Evolutionary conservation across 371 early-diverging fungal species (phyloP), one percentile per base, ranked within the genome.

Genomic region (Chytridiales sp.): DNA sequence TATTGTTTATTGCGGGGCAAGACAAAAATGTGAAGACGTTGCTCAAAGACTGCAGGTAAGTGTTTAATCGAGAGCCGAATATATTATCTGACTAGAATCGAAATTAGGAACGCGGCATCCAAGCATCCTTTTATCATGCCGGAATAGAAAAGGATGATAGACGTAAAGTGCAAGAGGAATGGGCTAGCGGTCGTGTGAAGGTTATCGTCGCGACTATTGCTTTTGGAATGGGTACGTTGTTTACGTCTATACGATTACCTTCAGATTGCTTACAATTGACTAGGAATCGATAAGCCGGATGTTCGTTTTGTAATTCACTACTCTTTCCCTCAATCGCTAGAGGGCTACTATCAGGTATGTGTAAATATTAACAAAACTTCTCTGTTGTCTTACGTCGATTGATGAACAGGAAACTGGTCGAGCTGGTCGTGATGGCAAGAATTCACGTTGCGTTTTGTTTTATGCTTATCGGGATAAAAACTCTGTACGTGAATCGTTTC

Each of bases 161-260:
- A 15, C 64, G 70, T n/a, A 64, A 72, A 1, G 80, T 95, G 3
- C 99, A 99, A 74, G 67, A 78, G 21, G 85, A 84, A 13, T 99
- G 99, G 99, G 89, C 88, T 63, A 66, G 61, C 1, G 91, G 89
- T 29, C 62, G 71, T 21, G 68, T 93, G 2, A 80, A 91, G 43
- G 87, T 99, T 36, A 95, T 99, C 63, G 96, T 97, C 2, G 99
- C 99, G 0, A 99, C 99, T 0, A 86, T 99, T 39, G 99, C 99
- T 0, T 99, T 99, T 77, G 98, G 98, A 13, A 92, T 95, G 95
- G 95, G 75, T 75, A 39, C 17, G 69, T 27, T 21, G 36, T 36
- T 22, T 27, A 19, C 13, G n/a, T n/a, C 21, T 19, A 53, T 2
- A 26, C 35, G 11, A 56, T 8, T 46, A 22, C 17, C 27, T 1